Percentiles rank a stretch among this genome's conserved stretches.
phyloP scores from a whole-genome alignment of 2,329 filamentous ascomycete species.

The Cytospora piceicola region DNA sequence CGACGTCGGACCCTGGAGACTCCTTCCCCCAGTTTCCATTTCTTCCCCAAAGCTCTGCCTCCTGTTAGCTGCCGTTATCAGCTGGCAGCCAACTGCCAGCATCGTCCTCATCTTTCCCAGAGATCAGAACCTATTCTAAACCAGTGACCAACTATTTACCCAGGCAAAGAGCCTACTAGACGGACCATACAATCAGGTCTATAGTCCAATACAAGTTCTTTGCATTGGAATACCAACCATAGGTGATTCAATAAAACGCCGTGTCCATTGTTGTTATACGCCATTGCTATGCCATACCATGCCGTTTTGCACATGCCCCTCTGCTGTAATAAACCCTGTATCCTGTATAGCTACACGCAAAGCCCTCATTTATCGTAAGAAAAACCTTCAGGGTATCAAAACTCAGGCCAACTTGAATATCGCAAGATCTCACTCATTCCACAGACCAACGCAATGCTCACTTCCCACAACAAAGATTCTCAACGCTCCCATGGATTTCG shows the following conservation, averaged over 20 bases:
- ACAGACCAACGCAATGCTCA: neutral
- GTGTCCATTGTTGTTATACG: neutral
- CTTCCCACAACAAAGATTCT: neutral
- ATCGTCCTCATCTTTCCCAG: no score
- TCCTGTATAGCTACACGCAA: constrained; percentile 4
- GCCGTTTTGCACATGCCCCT: neutral
- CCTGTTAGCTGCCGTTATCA: neutral
- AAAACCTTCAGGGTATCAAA: constrained; percentile 6
- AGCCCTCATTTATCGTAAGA: constrained; percentile 3
- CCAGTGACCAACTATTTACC: no score
- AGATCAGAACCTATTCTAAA: no score
- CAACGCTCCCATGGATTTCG: constrained; percentile 48
- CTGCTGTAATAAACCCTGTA: neutral
- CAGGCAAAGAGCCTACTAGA: no score
- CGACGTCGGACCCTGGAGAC: neutral
- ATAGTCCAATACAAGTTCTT: no score
- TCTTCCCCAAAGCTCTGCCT: neutral
- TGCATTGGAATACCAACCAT: no score
- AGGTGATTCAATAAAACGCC: neutral
- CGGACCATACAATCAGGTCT: no score
- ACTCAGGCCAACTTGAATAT: neutral
- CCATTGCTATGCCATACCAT: neutral
- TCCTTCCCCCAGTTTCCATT: neutral
- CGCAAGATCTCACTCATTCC: neutral
- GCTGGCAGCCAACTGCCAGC: neutral